These are phyloP conservation scores for Talaromyces islandicus DNA, from an alignment of 2,329 filamentous ascomycete species.

Conservation along the genomic window DNA sequence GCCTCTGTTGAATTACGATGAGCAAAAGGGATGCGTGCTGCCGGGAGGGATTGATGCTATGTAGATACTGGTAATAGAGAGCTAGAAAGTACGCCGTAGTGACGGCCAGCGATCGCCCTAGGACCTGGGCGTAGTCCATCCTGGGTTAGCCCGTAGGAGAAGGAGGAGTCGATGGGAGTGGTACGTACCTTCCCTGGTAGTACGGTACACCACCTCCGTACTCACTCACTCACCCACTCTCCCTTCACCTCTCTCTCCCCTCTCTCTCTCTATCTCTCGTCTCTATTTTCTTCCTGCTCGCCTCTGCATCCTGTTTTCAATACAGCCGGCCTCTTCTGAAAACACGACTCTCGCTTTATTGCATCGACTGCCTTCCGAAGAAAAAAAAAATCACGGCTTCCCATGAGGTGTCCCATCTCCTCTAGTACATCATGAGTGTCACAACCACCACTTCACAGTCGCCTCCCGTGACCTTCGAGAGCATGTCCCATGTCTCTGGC, in stretches of 20 bases:
- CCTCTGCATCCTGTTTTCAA: neutral
- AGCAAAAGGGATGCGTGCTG: neutral
- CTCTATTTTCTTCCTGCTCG: neutral
- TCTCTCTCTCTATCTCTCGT: neutral
- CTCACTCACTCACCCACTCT: neutral
- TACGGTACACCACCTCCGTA: neutral
- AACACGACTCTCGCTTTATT: neutral
- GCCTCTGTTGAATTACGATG: neutral
- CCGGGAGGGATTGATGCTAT: neutral
- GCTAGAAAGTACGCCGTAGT: neutral
- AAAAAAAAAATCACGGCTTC: neutral
- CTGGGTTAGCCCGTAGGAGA: neutral
- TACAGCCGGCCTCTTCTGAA: neutral
- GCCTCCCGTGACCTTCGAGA: slow-evolving; percentile 25
- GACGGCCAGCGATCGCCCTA: neutral
- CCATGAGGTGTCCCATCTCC: neutral
- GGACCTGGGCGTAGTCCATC: neutral
- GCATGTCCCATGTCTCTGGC: slow-evolving; percentile 18
- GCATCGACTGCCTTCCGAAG: neutral
- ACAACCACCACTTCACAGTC: slow-evolving; percentile 33
- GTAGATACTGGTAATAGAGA: neutral
- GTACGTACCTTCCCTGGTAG: neutral
- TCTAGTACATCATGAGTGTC: slow-evolving; percentile 30
- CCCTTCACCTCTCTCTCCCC: neutral
- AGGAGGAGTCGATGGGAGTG: neutral